Base-by-base conservation (phyloP, 768 basidiomycete genomes). In the Holtermannia corniformis region DNA sequence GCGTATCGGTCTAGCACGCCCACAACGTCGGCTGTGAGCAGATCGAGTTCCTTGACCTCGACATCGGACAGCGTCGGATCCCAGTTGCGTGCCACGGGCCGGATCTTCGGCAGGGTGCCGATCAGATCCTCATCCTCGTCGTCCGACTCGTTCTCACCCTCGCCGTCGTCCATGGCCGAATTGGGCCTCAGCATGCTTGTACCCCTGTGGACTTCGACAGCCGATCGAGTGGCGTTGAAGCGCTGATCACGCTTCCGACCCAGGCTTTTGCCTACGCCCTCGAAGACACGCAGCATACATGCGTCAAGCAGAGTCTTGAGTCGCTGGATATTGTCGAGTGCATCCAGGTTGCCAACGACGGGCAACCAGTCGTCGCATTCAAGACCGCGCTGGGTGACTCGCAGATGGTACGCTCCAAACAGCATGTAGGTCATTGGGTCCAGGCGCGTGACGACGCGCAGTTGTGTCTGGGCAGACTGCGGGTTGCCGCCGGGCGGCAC, bases 331-430 rank as follows among this genome's bases (percentile, higher is more conserved):
- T 89, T 83, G 65, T 92, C 87, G 62, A 95, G 72, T 1, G 81
- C 80, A 61, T 84, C 78, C 47, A 83, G 60, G 57, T 83, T 80
- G 40, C 86, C 86, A 2, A 56, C 51, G 32, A 83, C 77, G 20
- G 90, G 87, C 11, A 96, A 74, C 91, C 92, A 96, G 42, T 80
- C 82, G 64, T 96, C 92, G 64, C 88, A 91, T 63, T 85, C 83
- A 47, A 96, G 70, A 4, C 89, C 87, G 16, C 79, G 78, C 37
- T 81, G 79, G 0, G 80, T 80, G 41, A 85, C 81, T 55, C 80
- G 73, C 25, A 91, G 78, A 47, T 82, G 79, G 70, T 87, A 82
- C 0, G 89, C 90, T 4, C 91, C 92, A 62, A 96, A 93, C 11
- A 96, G 77, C 70, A 93, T 78, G 68, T 91, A 93, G 3, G 84